Conservation (phyloP, 164 flowering plant genomes). For the Macadamia tetraphylla region DNA sequence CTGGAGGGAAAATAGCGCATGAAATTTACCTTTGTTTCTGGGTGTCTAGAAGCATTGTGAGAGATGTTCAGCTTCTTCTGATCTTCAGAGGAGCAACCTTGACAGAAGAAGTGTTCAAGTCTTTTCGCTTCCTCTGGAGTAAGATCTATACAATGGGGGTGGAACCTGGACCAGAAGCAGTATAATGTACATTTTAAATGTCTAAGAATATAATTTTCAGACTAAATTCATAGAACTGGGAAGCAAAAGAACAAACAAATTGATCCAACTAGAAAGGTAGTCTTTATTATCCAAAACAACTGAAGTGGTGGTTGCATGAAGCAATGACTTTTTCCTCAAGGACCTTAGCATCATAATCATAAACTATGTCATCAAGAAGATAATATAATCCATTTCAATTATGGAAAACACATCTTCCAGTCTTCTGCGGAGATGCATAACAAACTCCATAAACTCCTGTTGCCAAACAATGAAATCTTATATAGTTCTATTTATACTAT, state of each 20-base stretch:
- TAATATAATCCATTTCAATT: too few species aligned
- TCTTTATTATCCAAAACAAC: too few species aligned
- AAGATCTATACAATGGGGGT: constrained; percentile 74
- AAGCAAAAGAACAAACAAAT: background rate
- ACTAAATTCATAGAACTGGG: background rate
- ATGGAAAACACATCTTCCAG: too few species aligned
- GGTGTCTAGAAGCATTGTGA: constrained; percentile 31
- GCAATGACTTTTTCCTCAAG: too few species aligned
- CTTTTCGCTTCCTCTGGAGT: constrained; percentile 63
- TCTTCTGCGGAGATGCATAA: too few species aligned
- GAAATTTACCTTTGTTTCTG: constrained; percentile 55
- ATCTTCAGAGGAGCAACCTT: constrained; percentile 51
- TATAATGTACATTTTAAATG: background rate
- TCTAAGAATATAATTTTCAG: background rate
- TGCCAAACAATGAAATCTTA: too few species aligned
- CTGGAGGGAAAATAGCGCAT: background rate
- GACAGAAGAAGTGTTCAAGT: constrained; percentile 69
- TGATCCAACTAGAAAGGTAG: background rate
- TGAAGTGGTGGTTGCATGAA: too few species aligned
- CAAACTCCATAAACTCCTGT: too few species aligned
- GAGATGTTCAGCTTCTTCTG: constrained; percentile 49
- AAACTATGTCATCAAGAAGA: too few species aligned
- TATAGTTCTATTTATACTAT: too few species aligned
- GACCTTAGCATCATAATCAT: too few species aligned
- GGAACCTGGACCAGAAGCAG: constrained; percentile 55